These are phyloP conservation scores for Phtheirospermum japonicum DNA, from an alignment of 257 asterid species.

Conservation along the genomic window DNA sequence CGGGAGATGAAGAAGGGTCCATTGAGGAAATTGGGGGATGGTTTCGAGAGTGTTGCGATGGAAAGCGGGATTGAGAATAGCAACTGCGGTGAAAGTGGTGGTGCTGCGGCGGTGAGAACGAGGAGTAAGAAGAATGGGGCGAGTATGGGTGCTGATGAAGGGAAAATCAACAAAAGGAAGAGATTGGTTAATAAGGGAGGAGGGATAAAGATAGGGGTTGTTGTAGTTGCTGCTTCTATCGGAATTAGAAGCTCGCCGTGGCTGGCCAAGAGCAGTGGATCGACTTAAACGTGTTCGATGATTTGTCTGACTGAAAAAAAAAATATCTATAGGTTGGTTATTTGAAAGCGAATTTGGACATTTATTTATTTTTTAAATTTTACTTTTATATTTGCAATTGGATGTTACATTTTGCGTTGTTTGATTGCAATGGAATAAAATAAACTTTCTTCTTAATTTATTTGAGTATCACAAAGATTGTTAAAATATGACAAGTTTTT, in stretches of 20 bases:
- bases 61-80: slow-evolving; percentile 32
- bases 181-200: slow-evolving; percentile 37
- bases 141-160: slow-evolving; percentile 16
- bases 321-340: background rate
- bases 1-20: slow-evolving; percentile 35
- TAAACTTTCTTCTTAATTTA: no score
- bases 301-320: slow-evolving; percentile 24
- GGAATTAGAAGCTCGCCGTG: slow-evolving; percentile 59
- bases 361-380: no score
- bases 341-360: no score
- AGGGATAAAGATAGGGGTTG: slow-evolving; percentile 23
- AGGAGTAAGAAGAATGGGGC: slow-evolving; percentile 30
- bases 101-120: slow-evolving; percentile 28
- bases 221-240: slow-evolving; percentile 27
- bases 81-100: slow-evolving; percentile 10
- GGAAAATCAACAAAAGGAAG: slow-evolving; percentile 26
- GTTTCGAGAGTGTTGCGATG: slow-evolving; percentile 72
- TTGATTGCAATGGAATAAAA: no score
- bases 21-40: slow-evolving; percentile 74
- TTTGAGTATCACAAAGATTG: no score
- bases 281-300: slow-evolving; percentile 31
- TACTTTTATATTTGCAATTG: no score
- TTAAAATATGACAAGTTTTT: no score
- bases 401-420: no score
- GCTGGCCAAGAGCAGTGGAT: slow-evolving; percentile 29